A percentile compares a stretch with the other conserved stretches of the same genome.
phyloP scores from a whole-genome alignment of 768 basidiomycete genomes.

The Phylloporus arenicola region DNA sequence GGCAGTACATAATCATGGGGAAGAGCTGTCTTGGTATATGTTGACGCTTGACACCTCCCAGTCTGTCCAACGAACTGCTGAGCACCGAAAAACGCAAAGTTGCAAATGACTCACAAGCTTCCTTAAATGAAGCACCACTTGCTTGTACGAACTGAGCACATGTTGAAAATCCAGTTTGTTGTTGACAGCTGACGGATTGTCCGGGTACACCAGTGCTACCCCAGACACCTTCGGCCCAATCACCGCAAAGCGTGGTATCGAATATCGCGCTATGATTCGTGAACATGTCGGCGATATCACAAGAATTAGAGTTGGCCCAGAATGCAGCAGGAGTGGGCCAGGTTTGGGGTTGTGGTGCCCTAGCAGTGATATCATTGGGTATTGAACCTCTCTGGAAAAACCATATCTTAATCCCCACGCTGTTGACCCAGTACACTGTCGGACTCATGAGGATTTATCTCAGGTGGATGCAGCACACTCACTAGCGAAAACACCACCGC shows the following conservation, averaged over 20 bases:
- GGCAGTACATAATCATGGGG: conserved; percentile 7
- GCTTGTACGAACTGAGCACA: conserved; percentile 75
- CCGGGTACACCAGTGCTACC: conserved; percentile 65
- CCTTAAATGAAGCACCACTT: conserved; percentile 60
- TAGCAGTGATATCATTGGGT: conserved; percentile 71
- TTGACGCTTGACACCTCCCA: conserved; percentile 78
- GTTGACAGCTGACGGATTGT: conserved; percentile 81
- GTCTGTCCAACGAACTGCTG: conserved; percentile 38
- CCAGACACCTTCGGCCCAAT: conserved; percentile 90
- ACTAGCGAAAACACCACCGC: conserved; percentile 91
- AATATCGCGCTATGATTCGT: conserved; percentile 72
- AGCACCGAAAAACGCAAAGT: neutral
- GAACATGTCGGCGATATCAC: conserved; percentile 78
- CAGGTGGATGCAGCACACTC: conserved; percentile 28
- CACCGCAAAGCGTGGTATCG: conserved; percentile 84
- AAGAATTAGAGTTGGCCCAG: conserved; percentile 66
- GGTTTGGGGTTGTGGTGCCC: conserved; percentile 61
- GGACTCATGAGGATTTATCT: neutral
- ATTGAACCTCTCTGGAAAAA: conserved; percentile 75
- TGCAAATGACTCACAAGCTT: conserved; percentile 64
- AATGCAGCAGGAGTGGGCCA: conserved; percentile 79
- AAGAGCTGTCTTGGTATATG: conserved; percentile 53
- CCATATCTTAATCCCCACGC: conserved; percentile 78
- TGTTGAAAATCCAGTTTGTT: conserved; percentile 73
- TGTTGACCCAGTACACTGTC: conserved; percentile 27